These are phyloP conservation scores for Mycena pura DNA, from an alignment of 768 basidiomycete species.

Conservation along the genomic window DNA sequence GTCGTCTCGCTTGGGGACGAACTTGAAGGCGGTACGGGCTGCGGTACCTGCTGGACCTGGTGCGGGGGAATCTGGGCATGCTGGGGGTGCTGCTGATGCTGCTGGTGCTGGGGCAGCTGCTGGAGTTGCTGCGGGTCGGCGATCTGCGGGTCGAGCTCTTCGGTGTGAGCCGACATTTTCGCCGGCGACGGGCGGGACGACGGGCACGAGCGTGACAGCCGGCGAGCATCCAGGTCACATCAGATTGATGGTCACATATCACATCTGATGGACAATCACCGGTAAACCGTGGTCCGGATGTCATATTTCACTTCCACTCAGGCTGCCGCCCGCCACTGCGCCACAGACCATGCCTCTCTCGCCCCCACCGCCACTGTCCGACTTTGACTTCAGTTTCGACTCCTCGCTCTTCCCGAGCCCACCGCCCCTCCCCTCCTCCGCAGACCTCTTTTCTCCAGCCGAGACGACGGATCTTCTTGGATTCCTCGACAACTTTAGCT, in stretches of 20 bases:
- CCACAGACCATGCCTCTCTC: slow-evolving; percentile 38
- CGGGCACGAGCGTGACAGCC: slow-evolving; percentile 20
- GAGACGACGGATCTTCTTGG: slow-evolving; percentile 82
- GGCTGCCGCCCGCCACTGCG: too few species aligned
- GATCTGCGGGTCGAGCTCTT: slow-evolving; percentile 64
- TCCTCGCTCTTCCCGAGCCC: slow-evolving; percentile 69
- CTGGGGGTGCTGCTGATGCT: slow-evolving; percentile 52
- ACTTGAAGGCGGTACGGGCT: too few species aligned
- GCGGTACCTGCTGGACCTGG: slow-evolving; percentile 41
- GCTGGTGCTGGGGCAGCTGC: slow-evolving; percentile 43
- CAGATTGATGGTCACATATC: too few species aligned
- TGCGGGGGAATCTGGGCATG: slow-evolving; percentile 33
- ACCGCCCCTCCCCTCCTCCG: slow-evolving; percentile 69
- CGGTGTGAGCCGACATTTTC: slow-evolving; percentile 77
- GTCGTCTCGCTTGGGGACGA: slow-evolving; percentile 36
- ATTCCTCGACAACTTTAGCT: slow-evolving; percentile 81
- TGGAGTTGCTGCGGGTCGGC: slow-evolving; percentile 4
- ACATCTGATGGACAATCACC: background rate
- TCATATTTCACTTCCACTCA: too few species aligned
- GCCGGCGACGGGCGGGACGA: slow-evolving; percentile 43
- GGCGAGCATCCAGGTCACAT: too few species aligned
- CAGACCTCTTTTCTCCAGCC: slow-evolving; percentile 78
- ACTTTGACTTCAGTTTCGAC: slow-evolving; percentile 79
- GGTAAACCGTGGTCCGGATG: too few species aligned
- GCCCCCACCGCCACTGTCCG: slow-evolving; percentile 60